Evolutionary conservation across 805 yeast species (phyloP).

Genomic region (Ogataea naganishii): DNA sequence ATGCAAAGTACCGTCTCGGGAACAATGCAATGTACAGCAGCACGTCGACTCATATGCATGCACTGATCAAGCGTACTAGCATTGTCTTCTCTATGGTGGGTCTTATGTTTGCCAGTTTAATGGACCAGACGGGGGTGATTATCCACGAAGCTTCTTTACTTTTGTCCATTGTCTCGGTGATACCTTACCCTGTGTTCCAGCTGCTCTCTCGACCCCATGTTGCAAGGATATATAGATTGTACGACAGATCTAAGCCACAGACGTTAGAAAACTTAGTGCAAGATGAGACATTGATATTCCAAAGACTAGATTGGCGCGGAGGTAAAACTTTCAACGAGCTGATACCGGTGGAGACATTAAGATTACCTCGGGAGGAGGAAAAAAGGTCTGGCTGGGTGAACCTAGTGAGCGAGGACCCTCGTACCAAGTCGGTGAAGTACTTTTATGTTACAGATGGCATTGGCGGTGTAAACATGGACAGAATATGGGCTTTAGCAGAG

Average conservation of each 20-base stretch:
- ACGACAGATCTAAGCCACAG: conserved; percentile 54
- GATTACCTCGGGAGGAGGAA: conserved; percentile 23
- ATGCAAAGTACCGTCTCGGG: conserved; percentile 43
- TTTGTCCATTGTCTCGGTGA: conserved; percentile 31
- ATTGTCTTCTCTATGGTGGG: conserved; percentile 56
- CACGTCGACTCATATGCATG: conserved; percentile 53
- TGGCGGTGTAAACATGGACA: conserved; percentile 78
- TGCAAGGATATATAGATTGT: conserved; percentile 60
- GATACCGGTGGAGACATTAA: conserved; percentile 40
- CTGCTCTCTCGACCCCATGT: conserved; percentile 61
- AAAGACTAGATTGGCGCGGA: conserved; percentile 62
- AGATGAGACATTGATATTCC: conserved; percentile 60
- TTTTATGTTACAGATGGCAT: conserved; percentile 63
- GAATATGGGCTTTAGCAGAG: conserved; percentile 80
- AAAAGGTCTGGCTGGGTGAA: conserved; percentile 40
- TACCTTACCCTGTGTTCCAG: conserved; percentile 50
- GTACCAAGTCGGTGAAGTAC: conserved; percentile 25
- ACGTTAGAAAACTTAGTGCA: conserved; percentile 49
- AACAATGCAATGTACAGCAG: conserved; percentile 57
- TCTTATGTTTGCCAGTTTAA: conserved; percentile 51
- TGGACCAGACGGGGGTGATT: conserved; percentile 44
- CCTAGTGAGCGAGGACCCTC: conserved; percentile 32
- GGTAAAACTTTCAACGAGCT: conserved; percentile 54
- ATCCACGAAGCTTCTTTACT: conserved; percentile 36
- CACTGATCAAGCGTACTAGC: conserved; percentile 53